Evolutionary conservation across 2,329 filamentous ascomycete genomes (phyloP).

Genomic region (Fusarium caatingaense): DNA sequence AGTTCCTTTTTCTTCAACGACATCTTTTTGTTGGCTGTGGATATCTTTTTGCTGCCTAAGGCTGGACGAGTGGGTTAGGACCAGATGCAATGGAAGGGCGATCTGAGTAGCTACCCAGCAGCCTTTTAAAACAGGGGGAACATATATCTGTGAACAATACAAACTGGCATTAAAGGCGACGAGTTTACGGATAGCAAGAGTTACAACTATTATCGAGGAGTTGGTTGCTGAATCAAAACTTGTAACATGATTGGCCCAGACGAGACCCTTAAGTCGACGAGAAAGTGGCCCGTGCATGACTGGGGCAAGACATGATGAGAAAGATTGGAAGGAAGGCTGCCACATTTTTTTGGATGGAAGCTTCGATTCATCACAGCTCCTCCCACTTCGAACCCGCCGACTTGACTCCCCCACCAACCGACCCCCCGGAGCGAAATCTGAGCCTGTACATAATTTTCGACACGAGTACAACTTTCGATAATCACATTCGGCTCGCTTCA

Average conservation of each 20-base stretch:
- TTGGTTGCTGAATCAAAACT: conserved; percentile 14
- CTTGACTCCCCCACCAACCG: conserved; percentile 32
- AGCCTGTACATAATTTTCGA: conserved; percentile 15
- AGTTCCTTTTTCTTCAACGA: conserved; percentile 4
- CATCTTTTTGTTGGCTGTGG: background rate
- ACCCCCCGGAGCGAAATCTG: conserved; percentile 24
- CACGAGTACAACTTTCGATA: conserved; percentile 21
- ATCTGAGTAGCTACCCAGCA: too few relatives aligned
- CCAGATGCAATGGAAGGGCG: background rate
- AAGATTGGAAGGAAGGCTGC: conserved; percentile 54
- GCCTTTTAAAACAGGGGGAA: background rate
- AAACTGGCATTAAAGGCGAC: background rate
- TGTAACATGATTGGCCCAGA: conserved; percentile 23
- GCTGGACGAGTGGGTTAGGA: background rate
- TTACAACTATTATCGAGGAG: background rate
- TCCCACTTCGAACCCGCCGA: conserved; percentile 48
- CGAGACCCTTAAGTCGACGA: conserved; percentile 20
- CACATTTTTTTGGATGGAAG: conserved; percentile 64
- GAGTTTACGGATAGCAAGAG: background rate
- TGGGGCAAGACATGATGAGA: conserved; percentile 45
- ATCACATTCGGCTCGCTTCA: conserved; percentile 16
- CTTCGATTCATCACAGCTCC: conserved; percentile 54
- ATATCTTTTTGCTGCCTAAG: conserved; percentile 14
- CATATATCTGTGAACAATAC: background rate
- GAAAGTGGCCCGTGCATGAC: conserved; percentile 46